phyloP scores from a whole-genome alignment of 208 protist species.

The Jaenimonas drosophilae region DNA sequence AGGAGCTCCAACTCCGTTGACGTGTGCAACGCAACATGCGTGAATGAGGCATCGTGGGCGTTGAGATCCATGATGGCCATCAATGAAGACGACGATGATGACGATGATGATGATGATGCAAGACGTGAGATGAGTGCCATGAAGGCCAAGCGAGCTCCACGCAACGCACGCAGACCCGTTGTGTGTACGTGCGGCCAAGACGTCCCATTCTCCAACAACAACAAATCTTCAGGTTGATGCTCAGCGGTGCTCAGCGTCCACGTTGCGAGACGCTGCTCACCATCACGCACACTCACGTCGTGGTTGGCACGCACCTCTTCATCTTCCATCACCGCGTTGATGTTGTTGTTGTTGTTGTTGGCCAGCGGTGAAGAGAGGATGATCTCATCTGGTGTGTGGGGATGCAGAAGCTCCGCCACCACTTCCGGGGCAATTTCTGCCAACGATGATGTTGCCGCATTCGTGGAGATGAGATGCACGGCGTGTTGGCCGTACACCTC shows the following conservation, averaged over 20 bases:
- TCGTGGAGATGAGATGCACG: too few relatives aligned
- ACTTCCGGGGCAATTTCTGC: background rate
- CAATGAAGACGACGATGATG: too few relatives aligned
- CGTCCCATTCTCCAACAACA: slow-evolving; percentile 61
- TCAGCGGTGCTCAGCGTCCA: background rate
- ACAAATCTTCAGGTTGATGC: slow-evolving; percentile 2
- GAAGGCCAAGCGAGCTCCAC: slow-evolving; percentile 52
- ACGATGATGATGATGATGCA: too few relatives aligned
- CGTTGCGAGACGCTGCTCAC: too few relatives aligned
- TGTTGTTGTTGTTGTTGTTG: too few relatives aligned
- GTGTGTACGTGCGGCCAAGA: slow-evolving; percentile 28
- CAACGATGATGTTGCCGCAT: too few relatives aligned
- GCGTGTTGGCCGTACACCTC: slow-evolving; percentile 75
- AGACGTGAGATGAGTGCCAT: too few relatives aligned
- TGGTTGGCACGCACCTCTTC: background rate
- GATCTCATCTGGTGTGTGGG: too few relatives aligned
- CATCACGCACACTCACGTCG: too few relatives aligned
- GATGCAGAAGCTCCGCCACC: background rate
- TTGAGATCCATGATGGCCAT: slow-evolving; percentile 55
- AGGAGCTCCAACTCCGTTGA: slow-evolving; percentile 40
- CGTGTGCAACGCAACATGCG: slow-evolving; percentile 41
- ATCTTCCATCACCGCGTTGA: background rate
- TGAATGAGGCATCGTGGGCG: slow-evolving; percentile 60
- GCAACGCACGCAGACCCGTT: slow-evolving; percentile 51
- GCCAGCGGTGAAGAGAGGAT: too few relatives aligned